Conservation (phyloP, 1,284 basidiomycete genomes). For the Puccinia hordei region DNA sequence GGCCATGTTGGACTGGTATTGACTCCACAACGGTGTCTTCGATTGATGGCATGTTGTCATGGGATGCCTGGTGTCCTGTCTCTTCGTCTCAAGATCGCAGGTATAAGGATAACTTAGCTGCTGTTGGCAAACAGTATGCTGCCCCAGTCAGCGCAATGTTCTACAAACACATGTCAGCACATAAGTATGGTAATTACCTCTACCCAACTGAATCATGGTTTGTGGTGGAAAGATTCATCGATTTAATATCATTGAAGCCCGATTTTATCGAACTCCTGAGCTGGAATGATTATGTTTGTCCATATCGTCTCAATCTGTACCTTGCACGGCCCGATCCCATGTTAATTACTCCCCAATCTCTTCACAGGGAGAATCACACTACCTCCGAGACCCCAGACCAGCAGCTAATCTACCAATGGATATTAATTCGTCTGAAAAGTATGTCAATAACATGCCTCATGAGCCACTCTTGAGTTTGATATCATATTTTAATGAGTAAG, state of each 20-base stretch:
- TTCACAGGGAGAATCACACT: slow-evolving; percentile 46
- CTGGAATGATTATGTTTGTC: slow-evolving; percentile 47
- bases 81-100: slow-evolving; percentile 9
- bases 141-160: slow-evolving; percentile 41
- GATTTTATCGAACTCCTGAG: slow-evolving; percentile 45
- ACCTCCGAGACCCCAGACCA: slow-evolving; percentile 37
- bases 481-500: slow-evolving; percentile 41
- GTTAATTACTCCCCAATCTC: background rate
- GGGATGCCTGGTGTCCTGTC: slow-evolving; percentile 38
- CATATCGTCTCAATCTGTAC: no score
- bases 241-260: slow-evolving; percentile 19
- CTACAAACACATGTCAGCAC: slow-evolving; percentile 31
- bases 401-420: slow-evolving; percentile 34
- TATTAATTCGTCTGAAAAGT: slow-evolving; percentile 22
- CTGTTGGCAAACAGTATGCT: slow-evolving; percentile 39
- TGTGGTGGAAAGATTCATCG: slow-evolving; percentile 18
- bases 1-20: slow-evolving; percentile 34
- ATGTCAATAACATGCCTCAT: slow-evolving; percentile 37
- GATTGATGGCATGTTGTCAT: slow-evolving; percentile 39
- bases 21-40: slow-evolving; percentile 10
- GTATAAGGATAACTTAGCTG: background rate
- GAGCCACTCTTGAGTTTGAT: slow-evolving; percentile 38
- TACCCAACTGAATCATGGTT: slow-evolving; percentile 17
- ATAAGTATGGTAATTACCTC: slow-evolving; percentile 17
- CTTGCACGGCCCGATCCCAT: background rate